Evolutionary conservation across 164 flowering plant genomes (phyloP).

Genomic region (Cinnamomum chago): DNA sequence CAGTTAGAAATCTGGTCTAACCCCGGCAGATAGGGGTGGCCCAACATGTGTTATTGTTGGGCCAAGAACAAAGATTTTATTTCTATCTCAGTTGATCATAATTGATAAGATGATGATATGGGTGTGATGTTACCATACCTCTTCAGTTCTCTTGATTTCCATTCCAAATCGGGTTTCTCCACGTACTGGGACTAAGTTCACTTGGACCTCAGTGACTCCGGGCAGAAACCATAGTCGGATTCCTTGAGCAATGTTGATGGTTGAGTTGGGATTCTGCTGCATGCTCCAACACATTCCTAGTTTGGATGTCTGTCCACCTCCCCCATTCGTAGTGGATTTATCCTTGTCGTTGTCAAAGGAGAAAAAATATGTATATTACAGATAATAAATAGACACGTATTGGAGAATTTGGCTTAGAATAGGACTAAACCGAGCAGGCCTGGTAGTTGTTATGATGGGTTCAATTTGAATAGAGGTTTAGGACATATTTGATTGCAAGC

Average conservation of each 20-base stretch:
- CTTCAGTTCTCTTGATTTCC: slow-evolving; percentile 52
- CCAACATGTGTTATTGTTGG: too few relatives aligned
- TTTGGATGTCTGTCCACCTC: slow-evolving; percentile 8
- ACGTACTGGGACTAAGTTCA: slow-evolving; percentile 29
- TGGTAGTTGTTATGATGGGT: too few relatives aligned
- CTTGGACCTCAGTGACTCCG: slow-evolving; percentile 38
- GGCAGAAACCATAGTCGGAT: slow-evolving; percentile 58
- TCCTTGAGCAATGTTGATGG: slow-evolving; percentile 29
- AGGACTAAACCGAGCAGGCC: too few relatives aligned
- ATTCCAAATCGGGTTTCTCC: slow-evolving; percentile 53
- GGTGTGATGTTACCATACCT: slow-evolving; percentile 27
- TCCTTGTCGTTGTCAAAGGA: not conserved
- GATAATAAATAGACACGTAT: not conserved
- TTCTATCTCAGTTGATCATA: too few relatives aligned
- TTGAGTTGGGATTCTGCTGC: slow-evolving; percentile 17
- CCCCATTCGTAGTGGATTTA: not conserved
- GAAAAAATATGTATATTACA: too few relatives aligned
- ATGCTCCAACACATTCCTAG: slow-evolving; percentile 23
- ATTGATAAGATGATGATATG: not conserved
- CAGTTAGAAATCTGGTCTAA: too few relatives aligned
- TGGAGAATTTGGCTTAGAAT: too few relatives aligned
- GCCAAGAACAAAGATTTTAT: too few relatives aligned
- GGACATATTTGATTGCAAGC: too few relatives aligned
- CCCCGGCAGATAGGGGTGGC: too few relatives aligned
- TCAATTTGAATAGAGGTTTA: too few relatives aligned